Evolutionary conservation across 2,329 filamentous ascomycete species (phyloP).

Genomic region (Trichoderma oligosporum): DNA sequence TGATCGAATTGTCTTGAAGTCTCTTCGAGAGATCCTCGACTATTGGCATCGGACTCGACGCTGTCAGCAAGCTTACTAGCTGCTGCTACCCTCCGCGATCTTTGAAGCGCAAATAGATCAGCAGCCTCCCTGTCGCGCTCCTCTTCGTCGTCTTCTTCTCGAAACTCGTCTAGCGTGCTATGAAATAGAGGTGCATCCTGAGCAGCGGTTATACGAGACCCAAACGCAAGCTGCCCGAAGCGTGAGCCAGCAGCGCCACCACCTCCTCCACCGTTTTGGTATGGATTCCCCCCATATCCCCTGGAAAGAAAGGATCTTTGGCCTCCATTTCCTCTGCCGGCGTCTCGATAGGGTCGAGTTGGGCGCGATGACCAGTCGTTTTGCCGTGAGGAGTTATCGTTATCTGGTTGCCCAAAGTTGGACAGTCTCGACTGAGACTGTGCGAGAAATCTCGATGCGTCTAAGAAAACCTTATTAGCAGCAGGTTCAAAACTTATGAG

Average conservation of each 20-base stretch:
- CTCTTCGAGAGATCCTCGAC: slow-evolving; percentile 36
- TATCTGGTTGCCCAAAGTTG: slow-evolving; percentile 60
- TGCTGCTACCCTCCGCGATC: slow-evolving; percentile 83
- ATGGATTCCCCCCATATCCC: slow-evolving; percentile 65
- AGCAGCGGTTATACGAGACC: slow-evolving; percentile 65
- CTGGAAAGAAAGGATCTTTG: slow-evolving; percentile 45
- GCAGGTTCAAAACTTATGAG: not conserved
- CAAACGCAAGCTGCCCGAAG: slow-evolving; percentile 69
- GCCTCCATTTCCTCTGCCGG: slow-evolving; percentile 28
- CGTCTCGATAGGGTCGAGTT: slow-evolving; percentile 32
- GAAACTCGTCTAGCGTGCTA: slow-evolving; percentile 83
- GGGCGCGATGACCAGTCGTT: slow-evolving; percentile 37
- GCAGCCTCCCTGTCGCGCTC: slow-evolving; percentile 87
- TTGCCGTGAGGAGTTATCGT: slow-evolving; percentile 32
- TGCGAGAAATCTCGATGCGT: slow-evolving; percentile 93
- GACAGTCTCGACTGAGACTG: slow-evolving; percentile 92
- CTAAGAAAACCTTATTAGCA: slow-evolving; percentile 45
- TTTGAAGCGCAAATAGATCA: slow-evolving; percentile 89
- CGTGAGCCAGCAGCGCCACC: slow-evolving; percentile 54
- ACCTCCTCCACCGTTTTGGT: slow-evolving; percentile 65
- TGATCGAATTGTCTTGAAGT: slow-evolving; percentile 28
- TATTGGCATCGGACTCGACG: slow-evolving; percentile 65
- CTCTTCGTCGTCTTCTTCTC: slow-evolving; percentile 88
- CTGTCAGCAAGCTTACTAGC: slow-evolving; percentile 81
- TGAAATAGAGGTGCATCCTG: slow-evolving; percentile 92